Base-by-base conservation (phyloP, 306 rosid species). In the Lathyrus tuberosus region DNA sequence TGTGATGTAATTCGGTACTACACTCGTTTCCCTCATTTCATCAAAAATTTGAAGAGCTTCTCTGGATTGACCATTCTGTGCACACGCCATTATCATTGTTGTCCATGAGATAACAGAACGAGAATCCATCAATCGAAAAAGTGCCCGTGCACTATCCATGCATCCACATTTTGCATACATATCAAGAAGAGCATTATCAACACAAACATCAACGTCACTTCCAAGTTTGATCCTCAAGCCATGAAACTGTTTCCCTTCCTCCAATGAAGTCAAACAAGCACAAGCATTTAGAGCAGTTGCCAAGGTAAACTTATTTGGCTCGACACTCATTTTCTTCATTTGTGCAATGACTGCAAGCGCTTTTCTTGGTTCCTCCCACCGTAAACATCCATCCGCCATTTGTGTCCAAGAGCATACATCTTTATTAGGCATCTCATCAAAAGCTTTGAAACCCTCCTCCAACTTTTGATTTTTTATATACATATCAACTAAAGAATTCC, bases 81-180 rank as follows among this genome's bases (percentile, higher is more conserved):
- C 94, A 76, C 86, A 87, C 14, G 85, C 96, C 89, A 87, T 90
- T 44, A 90, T 84, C 91, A 90, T 72, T 31, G 96, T 78, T 54
- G 91, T 90, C 96, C 94, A 90, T 3, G 96, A 81, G 70, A 90
- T 73, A 10, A 90, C 85, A 44, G 96, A 79, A 51, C 58, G 82
- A 53, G 80, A 84, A 43, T 62, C 75, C 89, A 87, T 90, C 0
- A 76, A 79, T 53, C 13, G 54, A 65, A 90, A 90, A 47, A 81
- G 33, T 62, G 33, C 52, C 79, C 79, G 46, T 43, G 87, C 82
- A 54, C 85, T 70, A 51, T 62, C 77, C 94, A 90, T 58, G 69
- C 88, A 87, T 48, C 94, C 94, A 77, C 91, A 80, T 84, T 90
- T 90, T 72, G 88, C 91, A 81, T 90, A 90, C 96, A 90, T 87